A percentile compares a stretch with the other conserved stretches of the same genome.
Evolutionary conservation across 768 basidiomycete species (phyloP).

Genomic region (Boletus sensibilis): DNA sequence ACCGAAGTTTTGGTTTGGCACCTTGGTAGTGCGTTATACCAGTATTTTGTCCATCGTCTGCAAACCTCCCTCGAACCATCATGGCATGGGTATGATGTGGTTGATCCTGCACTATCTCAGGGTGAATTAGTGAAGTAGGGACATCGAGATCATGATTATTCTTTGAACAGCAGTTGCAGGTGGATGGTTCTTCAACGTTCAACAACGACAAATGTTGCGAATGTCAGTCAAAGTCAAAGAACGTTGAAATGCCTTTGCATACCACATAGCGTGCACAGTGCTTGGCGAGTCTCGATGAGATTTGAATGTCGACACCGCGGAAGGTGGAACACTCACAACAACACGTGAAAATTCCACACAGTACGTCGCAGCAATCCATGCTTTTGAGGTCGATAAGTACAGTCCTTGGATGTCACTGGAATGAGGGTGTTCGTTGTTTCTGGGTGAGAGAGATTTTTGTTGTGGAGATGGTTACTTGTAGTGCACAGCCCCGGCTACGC

Average conservation of each 20-base stretch:
- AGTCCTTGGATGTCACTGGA: neutral
- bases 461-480: neutral
- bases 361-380: constrained; percentile 28
- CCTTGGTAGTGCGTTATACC: constrained; percentile 17
- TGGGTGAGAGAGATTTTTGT: neutral
- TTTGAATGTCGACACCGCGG: neutral
- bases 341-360: constrained; percentile 21
- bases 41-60: constrained; percentile 6
- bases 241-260: neutral
- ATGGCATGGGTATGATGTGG: constrained; percentile 12
- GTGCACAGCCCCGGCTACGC: neutral
- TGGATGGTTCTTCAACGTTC: constrained; percentile 10
- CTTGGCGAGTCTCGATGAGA: constrained; percentile 1
- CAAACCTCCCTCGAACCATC: constrained; percentile 14
- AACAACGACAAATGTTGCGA: neutral
- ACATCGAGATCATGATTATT: constrained; percentile 3
- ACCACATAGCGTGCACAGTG: constrained; percentile 19
- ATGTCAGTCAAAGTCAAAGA: neutral
- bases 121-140: neutral
- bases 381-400: neutral
- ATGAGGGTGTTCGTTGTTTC: neutral
- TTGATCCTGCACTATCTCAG: constrained; percentile 18
- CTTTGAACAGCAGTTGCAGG: constrained; percentile 20
- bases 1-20: constrained; percentile 14
- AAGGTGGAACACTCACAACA: constrained; percentile 14